These are phyloP conservation scores for Neofusicoccum parvum DNA, from an alignment of 2,329 filamentous ascomycete genomes.

Conservation along the genomic window DNA sequence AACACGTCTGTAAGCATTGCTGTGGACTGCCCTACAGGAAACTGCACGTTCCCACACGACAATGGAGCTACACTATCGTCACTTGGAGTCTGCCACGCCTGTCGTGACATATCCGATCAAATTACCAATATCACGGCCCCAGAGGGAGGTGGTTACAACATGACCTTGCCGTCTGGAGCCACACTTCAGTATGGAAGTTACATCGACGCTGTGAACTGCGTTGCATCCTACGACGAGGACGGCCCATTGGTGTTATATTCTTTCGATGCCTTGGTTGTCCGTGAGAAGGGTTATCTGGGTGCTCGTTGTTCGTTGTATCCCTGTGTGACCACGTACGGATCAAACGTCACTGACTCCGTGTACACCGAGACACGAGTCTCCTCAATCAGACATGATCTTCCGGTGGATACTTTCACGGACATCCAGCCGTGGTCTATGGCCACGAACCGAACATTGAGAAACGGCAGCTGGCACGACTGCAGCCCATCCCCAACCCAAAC, in stretches of 20 bases:
- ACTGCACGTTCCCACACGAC: not conserved
- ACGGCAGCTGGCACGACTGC: not conserved
- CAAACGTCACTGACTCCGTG: not conserved
- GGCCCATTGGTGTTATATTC: not conserved
- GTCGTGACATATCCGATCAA: not conserved
- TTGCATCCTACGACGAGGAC: not conserved
- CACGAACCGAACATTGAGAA: not conserved
- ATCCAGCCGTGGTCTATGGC: not conserved
- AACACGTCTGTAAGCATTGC: not conserved
- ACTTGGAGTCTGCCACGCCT: not conserved
- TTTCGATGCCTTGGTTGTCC: not conserved
- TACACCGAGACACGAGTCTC: not conserved
- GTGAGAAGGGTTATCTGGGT: not conserved
- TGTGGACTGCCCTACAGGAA: not conserved
- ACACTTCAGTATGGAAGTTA: not conserved
- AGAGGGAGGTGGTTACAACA: not conserved
- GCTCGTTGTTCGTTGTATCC: not conserved
- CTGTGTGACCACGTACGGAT: not conserved
- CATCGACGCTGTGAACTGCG: not conserved
- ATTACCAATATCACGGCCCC: not conserved
- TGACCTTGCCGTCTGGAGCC: not conserved
- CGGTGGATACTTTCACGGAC: not conserved
- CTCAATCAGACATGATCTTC: not conserved
- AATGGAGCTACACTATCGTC: not conserved
- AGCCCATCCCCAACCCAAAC: not conserved